Evolutionary conservation across 805 yeast genomes (phyloP).

Genomic region (Saturnispora serradocipensis): DNA sequence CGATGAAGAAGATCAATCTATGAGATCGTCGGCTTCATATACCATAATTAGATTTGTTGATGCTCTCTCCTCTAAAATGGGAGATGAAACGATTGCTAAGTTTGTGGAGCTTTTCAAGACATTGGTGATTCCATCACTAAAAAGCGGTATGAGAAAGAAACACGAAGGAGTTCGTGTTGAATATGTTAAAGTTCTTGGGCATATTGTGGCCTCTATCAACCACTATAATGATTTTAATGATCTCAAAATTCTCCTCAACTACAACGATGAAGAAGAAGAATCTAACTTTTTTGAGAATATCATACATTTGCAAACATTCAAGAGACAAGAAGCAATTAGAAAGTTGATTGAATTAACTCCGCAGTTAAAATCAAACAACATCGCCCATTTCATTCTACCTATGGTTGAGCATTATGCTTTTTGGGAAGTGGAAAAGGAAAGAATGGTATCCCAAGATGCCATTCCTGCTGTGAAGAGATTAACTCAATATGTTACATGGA

Average conservation of each 20-base stretch:
- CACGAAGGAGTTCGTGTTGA: conserved; percentile 62
- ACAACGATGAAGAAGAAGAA: conserved; percentile 76
- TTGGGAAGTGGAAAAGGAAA: conserved; percentile 46
- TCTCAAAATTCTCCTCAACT: conserved; percentile 51
- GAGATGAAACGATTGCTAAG: conserved; percentile 21
- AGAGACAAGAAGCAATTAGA: conserved; percentile 78
- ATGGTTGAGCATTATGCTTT: conserved; percentile 73
- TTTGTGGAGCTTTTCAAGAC: conserved; percentile 38
- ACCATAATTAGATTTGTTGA: conserved; percentile 60
- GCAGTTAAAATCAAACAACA: conserved; percentile 42
- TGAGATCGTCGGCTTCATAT: conserved; percentile 69
- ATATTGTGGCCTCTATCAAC: conserved; percentile 42
- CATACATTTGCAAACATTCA: conserved; percentile 72
- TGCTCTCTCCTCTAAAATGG: conserved; percentile 29
- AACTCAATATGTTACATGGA: conserved; percentile 56
- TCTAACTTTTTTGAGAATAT: conserved; percentile 56
- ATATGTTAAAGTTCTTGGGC: conserved; percentile 55
- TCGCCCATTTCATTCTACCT: conserved; percentile 78
- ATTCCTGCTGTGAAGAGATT: conserved; percentile 52
- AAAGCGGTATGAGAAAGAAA: conserved; percentile 54
- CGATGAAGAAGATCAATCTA: conserved; percentile 70
- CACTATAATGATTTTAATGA: conserved; percentile 46
- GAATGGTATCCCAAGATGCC: conserved; percentile 60
- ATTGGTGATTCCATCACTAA: conserved; percentile 54
- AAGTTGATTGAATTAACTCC: conserved; percentile 43